Conservation (phyloP, 2,329 filamentous ascomycete species). For the Ilyonectria destructans region DNA sequence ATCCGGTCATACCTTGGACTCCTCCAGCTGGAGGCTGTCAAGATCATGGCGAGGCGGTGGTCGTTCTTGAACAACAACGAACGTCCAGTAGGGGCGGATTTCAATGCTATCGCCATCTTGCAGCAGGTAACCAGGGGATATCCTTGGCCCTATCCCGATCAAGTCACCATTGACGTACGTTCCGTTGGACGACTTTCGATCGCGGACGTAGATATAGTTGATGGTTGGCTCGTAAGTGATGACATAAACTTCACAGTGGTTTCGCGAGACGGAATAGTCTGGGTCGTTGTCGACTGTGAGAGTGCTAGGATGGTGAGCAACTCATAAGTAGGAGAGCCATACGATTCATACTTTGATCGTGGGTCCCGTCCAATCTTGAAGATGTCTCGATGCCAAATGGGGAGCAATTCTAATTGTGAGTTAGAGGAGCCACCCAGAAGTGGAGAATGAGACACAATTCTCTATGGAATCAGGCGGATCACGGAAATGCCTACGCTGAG, state of each 20-base stretch:
- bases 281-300: constrained; percentile 57
- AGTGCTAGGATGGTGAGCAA: constrained; percentile 50
- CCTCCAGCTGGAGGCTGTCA: constrained; percentile 51
- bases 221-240: constrained; percentile 64
- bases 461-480: constrained; percentile 13
- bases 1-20: constrained; percentile 50
- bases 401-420: constrained; percentile 45
- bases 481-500: constrained; percentile 44
- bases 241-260: constrained; percentile 71
- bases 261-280: constrained; percentile 64
- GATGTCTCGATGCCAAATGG: constrained; percentile 52
- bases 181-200: constrained; percentile 69
- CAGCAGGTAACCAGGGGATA: constrained; percentile 64
- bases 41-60: constrained; percentile 46
- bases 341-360: constrained; percentile 51
- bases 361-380: constrained; percentile 57
- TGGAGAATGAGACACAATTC: constrained; percentile 25
- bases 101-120: constrained; percentile 66
- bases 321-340: background rate
- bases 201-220: constrained; percentile 69
- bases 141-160: constrained; percentile 58
- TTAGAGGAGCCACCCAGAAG: constrained; percentile 32
- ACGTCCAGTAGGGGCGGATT: constrained; percentile 58
- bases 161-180: constrained; percentile 66
- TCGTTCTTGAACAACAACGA: constrained; percentile 53